phyloP scores from a whole-genome alignment of 129 eudicot genomes.

The Pittosporum tobira region DNA sequence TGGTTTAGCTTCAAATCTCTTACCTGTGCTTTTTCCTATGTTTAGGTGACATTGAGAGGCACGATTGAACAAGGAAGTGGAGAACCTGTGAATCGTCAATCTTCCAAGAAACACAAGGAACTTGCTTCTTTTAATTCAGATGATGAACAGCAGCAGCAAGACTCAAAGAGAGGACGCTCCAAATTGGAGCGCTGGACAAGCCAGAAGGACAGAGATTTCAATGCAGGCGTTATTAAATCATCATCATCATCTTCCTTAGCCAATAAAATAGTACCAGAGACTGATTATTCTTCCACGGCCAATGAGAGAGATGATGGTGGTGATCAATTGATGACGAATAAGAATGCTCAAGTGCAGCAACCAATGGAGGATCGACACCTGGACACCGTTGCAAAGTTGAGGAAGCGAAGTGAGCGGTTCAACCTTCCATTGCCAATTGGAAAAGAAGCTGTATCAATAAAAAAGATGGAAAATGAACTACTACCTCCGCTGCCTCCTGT shows the following conservation, averaged over 20 bases:
- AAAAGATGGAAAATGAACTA: conserved; percentile 77
- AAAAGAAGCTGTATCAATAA: conserved; percentile 47
- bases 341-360: conserved; percentile 38
- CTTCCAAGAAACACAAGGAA: conserved; percentile 49
- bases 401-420: conserved; percentile 94
- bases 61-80: conserved; percentile 36
- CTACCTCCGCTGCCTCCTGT: conserved; percentile 42
- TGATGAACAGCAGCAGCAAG: conserved; percentile 65
- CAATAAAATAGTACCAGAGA: conserved; percentile 26
- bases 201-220: conserved; percentile 72
- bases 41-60: conserved; percentile 59
- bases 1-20: background rate
- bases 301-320: conserved; percentile 31
- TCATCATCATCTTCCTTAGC: conserved; percentile 39
- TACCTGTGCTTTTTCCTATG: conserved; percentile 10
- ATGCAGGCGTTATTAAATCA: conserved; percentile 24
- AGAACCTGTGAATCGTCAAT: conserved; percentile 22
- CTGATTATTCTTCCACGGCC: conserved; percentile 25
- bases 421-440: conserved; percentile 96
- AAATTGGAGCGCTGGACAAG: conserved; percentile 95
- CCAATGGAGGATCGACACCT: conserved; percentile 56
- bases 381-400: conserved; percentile 87
- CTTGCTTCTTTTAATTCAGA: conserved; percentile 73
- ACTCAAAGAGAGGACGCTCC: conserved; percentile 79
- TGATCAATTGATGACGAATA: no score